Evolutionary conservation across 2,329 filamentous ascomycete genomes (phyloP).

Genomic region (Ceratocystis lukuohia): DNA sequence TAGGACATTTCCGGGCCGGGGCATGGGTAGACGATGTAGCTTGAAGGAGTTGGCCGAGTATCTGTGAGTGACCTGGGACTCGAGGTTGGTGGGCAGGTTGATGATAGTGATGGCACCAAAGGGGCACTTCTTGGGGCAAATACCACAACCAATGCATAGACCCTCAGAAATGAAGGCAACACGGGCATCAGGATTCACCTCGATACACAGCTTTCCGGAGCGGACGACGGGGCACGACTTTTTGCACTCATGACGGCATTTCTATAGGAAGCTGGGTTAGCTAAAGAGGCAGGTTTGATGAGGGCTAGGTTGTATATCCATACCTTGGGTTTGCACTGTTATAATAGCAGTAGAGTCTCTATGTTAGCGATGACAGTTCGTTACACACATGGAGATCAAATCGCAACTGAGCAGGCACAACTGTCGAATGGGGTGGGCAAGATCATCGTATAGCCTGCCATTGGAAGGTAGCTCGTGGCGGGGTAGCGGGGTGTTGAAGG

Average conservation of each 20-base stretch:
- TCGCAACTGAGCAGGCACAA: background rate
- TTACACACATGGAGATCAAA: background rate
- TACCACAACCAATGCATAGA: slow-evolving; percentile 96
- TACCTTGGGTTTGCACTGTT: slow-evolving; percentile 79
- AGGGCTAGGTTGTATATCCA: slow-evolving; percentile 16
- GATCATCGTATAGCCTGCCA: background rate
- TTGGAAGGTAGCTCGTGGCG: slow-evolving; percentile 23
- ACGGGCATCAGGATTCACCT: slow-evolving; percentile 75
- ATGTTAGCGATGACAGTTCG: slow-evolving; percentile 2
- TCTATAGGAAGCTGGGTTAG: slow-evolving; percentile 39
- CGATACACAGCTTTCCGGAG: slow-evolving; percentile 93
- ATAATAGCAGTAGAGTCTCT: background rate
- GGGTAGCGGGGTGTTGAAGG: slow-evolving; percentile 27
- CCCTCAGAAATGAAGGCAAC: slow-evolving; percentile 97
- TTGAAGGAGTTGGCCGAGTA: slow-evolving; percentile 99
- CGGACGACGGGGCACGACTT: slow-evolving; percentile 96
- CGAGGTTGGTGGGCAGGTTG: slow-evolving; percentile 98
- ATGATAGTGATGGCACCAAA: slow-evolving; percentile 99
- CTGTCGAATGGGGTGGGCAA: background rate
- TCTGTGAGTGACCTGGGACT: slow-evolving; percentile 93
- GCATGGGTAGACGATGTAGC: slow-evolving; percentile 90
- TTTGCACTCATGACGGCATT: slow-evolving; percentile 98
- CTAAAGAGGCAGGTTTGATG: slow-evolving; percentile 13
- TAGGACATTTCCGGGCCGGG: slow-evolving; percentile 84
- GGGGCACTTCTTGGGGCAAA: slow-evolving; percentile 98